A percentile compares a stretch with the other conserved stretches of the same genome.
Conservation (phyloP, 2,329 filamentous ascomycete species). For the Sphaerulina vaccinii region DNA sequence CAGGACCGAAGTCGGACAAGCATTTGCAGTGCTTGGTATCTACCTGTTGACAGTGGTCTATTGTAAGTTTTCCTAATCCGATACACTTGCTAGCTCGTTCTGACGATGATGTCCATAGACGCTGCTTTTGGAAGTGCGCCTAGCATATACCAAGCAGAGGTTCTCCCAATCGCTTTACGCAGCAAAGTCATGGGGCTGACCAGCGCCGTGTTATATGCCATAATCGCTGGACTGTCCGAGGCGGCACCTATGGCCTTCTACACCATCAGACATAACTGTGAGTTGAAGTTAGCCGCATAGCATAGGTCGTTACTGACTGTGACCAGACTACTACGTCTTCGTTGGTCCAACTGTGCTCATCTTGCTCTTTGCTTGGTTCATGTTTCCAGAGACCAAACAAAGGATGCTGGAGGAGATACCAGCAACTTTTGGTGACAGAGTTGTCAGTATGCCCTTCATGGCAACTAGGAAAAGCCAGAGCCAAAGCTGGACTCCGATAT, state of each 20-base stretch:
- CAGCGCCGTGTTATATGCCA: slow-evolving; percentile 22
- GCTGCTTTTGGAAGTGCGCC: slow-evolving; percentile 6
- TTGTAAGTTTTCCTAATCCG: slow-evolving; percentile 46
- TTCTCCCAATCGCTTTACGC: slow-evolving; percentile 52
- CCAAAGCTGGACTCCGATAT: not conserved
- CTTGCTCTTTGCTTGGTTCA: slow-evolving; percentile 51
- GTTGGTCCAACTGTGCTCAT: slow-evolving; percentile 52
- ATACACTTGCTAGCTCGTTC: slow-evolving; percentile 38
- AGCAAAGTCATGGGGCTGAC: slow-evolving; percentile 57
- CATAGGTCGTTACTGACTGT: slow-evolving; percentile 34
- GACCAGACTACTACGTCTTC: slow-evolving; percentile 52
- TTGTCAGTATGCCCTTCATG: not conserved
- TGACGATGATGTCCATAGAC: not conserved
- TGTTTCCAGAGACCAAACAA: slow-evolving; percentile 43
- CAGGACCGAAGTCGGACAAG: slow-evolving; percentile 55
- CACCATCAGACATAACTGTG: slow-evolving; percentile 51
- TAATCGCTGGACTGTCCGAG: slow-evolving; percentile 46
- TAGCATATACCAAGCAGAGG: slow-evolving; percentile 51
- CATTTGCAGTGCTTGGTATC: slow-evolving; percentile 58
- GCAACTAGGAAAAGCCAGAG: not conserved
- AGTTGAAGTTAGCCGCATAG: not conserved
- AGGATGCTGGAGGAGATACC: slow-evolving; percentile 43
- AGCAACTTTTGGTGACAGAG: slow-evolving; percentile 35
- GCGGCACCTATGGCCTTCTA: slow-evolving; percentile 54
- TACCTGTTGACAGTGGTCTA: slow-evolving; percentile 57